Conservation (phyloP, 176 grass and related monocot species). For the Alloteropsis semialata region DNA sequence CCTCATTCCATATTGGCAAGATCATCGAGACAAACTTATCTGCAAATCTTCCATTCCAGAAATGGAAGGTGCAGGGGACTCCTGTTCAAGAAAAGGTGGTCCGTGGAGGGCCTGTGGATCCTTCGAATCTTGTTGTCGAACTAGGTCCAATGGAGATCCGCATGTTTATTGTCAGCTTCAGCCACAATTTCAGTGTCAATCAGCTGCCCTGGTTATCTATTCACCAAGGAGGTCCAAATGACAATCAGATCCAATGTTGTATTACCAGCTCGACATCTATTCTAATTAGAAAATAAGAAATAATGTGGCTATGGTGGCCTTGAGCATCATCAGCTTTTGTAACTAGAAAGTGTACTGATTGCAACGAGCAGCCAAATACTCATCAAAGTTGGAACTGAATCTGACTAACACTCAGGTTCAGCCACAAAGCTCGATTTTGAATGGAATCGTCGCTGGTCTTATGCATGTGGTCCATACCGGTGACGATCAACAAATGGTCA, state of each 20-base stretch:
- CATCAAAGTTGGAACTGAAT: background rate
- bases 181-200: background rate
- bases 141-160: slow-evolving; percentile 94
- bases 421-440: background rate
- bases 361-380: background rate
- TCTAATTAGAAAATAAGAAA: slow-evolving; percentile 27
- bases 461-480: no score
- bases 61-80: slow-evolving; percentile 66
- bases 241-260: background rate
- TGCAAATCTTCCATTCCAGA: no score
- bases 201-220: background rate
- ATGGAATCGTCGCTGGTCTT: background rate
- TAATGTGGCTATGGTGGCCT: slow-evolving; percentile 22
- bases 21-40: slow-evolving; percentile 76
- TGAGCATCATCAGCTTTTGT: background rate
- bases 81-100: slow-evolving; percentile 28
- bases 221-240: background rate
- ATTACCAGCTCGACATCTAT: background rate
- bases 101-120: slow-evolving; percentile 64
- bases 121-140: slow-evolving; percentile 52
- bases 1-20: slow-evolving; percentile 51
- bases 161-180: slow-evolving; percentile 69
- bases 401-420: background rate
- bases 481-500: no score
- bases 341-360: background rate